Conservation (phyloP, 345 rosid species). For the Syzygium aromaticum region DNA sequence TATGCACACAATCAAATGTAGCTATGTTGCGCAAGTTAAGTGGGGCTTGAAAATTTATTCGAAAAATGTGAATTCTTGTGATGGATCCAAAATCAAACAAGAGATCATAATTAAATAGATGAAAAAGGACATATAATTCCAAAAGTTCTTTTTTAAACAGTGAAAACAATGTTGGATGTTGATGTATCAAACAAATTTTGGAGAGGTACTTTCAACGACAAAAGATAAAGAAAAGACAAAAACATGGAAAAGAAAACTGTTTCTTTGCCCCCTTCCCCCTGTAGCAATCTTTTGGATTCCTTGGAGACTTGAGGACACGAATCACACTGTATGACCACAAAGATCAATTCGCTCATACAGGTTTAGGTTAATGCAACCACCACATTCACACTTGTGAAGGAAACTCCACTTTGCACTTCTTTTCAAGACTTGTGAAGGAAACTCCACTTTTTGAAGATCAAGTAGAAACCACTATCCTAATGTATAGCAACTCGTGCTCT, state of each 20-base stretch:
- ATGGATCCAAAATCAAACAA: neutral
- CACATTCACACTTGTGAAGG: neutral
- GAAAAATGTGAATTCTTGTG: neutral
- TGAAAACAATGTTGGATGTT: neutral
- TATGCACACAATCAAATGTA: neutral
- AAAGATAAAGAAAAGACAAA: neutral
- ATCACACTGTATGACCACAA: neutral
- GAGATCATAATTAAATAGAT: neutral
- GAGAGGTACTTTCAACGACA: neutral
- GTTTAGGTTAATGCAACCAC: neutral
- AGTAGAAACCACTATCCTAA: neutral
- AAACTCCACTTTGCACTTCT: neutral
- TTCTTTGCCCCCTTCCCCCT: neutral
- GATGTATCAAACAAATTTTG: neutral
- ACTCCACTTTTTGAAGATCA: neutral
- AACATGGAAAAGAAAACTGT: neutral
- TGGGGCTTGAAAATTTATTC: neutral
- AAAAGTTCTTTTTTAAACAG: neutral
- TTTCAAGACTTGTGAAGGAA: neutral
- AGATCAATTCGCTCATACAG: neutral
- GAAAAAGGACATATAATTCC: neutral
- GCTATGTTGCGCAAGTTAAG: neutral
- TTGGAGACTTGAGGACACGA: neutral
- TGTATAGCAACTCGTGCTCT: neutral
- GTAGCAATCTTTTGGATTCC: neutral